Conservation (phyloP, 129 eudicot genomes). For the Oenanthe sinensis region DNA sequence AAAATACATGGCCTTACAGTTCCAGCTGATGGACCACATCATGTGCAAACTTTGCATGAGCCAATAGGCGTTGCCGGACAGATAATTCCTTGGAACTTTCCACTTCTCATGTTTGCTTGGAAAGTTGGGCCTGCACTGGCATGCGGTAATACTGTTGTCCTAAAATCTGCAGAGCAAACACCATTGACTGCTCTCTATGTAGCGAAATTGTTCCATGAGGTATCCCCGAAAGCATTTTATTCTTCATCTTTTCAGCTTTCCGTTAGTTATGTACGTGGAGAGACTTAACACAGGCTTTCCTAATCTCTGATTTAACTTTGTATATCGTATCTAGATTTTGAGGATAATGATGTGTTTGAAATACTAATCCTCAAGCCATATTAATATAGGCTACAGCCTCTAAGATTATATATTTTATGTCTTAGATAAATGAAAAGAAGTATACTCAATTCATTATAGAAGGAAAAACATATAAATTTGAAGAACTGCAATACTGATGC, state of each 20-base stretch:
- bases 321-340: not conserved
- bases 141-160: slow-evolving; percentile 25
- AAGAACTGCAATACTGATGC: not conserved
- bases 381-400: not conserved
- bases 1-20: slow-evolving; percentile 28
- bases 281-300: not conserved
- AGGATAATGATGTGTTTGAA: not conserved
- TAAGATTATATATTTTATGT: not conserved
- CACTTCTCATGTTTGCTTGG: slow-evolving; percentile 32
- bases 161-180: slow-evolving; percentile 29
- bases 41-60: slow-evolving; percentile 24
- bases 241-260: not conserved
- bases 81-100: slow-evolving; percentile 31
- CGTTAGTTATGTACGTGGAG: not conserved
- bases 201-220: slow-evolving; percentile 26
- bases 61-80: slow-evolving; percentile 27
- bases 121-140: slow-evolving; percentile 31
- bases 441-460: not conserved
- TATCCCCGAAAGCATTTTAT: not conserved
- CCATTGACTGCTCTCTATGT: slow-evolving; percentile 25
- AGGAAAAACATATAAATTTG: not conserved
- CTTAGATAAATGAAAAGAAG: not conserved
- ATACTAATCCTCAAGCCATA: not conserved
- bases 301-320: not conserved
- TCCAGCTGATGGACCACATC: slow-evolving; percentile 28